Conservation (phyloP, 2,329 filamentous ascomycete genomes). For the Xylaria sp. region DNA sequence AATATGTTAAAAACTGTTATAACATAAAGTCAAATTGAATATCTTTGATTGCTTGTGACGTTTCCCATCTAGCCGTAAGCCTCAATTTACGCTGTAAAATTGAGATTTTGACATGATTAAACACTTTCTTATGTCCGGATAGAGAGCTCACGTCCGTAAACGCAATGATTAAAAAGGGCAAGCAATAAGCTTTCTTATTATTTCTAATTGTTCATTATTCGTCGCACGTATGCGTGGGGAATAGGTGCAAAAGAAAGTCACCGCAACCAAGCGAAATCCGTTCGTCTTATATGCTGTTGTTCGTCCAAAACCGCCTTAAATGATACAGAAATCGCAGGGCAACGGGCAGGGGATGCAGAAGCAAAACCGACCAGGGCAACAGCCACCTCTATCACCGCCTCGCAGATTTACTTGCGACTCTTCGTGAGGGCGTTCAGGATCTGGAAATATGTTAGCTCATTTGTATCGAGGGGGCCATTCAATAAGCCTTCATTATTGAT, state of each 20-base stretch:
- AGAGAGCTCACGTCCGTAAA: neutral
- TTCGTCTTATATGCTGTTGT: neutral
- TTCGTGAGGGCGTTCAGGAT: slow-evolving; percentile 35
- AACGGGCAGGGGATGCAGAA: slow-evolving; percentile 45
- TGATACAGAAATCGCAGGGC: slow-evolving; percentile 46
- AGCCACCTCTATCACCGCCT: slow-evolving; percentile 41
- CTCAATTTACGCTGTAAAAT: neutral
- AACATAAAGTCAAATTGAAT: neutral
- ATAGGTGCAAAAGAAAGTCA: slow-evolving; percentile 2
- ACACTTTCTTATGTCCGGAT: neutral
- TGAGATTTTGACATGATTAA: neutral
- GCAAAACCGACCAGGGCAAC: slow-evolving; percentile 45
- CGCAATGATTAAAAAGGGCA: too few species aligned
- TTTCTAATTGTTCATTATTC: neutral
- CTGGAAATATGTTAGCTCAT: slow-evolving; percentile 27
- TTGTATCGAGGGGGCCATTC: neutral
- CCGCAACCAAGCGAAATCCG: neutral
- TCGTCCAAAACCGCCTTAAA: slow-evolving; percentile 27
- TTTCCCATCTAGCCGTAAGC: neutral
- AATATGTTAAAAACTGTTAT: neutral
- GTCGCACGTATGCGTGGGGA: neutral
- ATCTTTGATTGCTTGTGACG: neutral
- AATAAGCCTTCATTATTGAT: too few species aligned
- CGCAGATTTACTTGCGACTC: slow-evolving; percentile 37
- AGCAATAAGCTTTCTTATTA: neutral